Base-by-base conservation (phyloP, 1,139 yeast genomes). In the Scheffersomyces illinoinensis region DNA sequence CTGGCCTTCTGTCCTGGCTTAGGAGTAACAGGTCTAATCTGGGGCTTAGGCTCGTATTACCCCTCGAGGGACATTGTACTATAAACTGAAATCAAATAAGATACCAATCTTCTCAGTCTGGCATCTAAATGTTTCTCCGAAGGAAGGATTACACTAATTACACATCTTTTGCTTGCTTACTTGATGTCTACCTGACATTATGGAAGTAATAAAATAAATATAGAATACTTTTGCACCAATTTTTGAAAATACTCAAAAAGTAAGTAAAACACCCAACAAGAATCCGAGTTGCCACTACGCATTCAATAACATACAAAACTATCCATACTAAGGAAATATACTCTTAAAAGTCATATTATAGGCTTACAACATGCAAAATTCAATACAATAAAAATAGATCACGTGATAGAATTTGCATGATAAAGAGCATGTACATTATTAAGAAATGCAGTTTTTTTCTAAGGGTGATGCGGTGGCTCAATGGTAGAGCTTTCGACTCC, bases 401-500 rank as follows among this genome's bases (percentile, higher is more conserved):
- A 21, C 21, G 21, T 21, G 21, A 21, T 4, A 21, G n/a, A n/a
- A n/a, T n/a, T n/a, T 21, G 21, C 21, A 17, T 33, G 43, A 10
- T 21, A 10, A 10, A 10, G n/a, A 12, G 14, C 5, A 33, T 14
- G 17, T 8, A 33, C 43, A 33, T 21, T 43, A 43, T 3, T 12
- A 3, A 43, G n/a, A 43, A n/a, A 43, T 3, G 19, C 24, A 3
- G 26, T 3, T 3, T 4, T 47, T 19, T 21, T 10, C 39, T 19
- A 24, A 24, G 50, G 51, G 51, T 59, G 68, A 63, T 63, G 92
- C 91, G 89, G 91, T 88, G 91, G 92, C 93, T 88, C 93, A 88
- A 88, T 88, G 93, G 93, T 87, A 88, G 93, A 88, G 92, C 91
- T 86, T 87, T 87, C 87, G 93, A 88, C 88, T 89, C 92, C 92